Percentiles rank a stretch among this genome's conserved stretches.
These are phyloP conservation scores for Ogataea parapolymorpha DNA, from an alignment of 805 yeast species.

Conservation along the genomic window DNA sequence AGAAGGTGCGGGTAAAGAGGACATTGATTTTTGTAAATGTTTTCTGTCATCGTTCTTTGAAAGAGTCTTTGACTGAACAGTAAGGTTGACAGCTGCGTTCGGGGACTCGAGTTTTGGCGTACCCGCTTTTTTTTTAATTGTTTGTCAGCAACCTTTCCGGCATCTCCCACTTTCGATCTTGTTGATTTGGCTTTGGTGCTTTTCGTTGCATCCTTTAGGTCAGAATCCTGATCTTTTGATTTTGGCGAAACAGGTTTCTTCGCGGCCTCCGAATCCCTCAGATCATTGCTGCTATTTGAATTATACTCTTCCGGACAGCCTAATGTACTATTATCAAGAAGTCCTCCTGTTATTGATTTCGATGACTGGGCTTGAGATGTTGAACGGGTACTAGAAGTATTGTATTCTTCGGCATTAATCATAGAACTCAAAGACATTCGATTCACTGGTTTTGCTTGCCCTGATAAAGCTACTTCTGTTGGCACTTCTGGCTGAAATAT, in stretches of 20 bases:
- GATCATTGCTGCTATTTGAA: too few relatives aligned
- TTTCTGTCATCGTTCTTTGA: constrained; percentile 4
- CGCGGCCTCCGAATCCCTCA: not conserved
- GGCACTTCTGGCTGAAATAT: too few relatives aligned
- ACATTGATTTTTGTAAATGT: constrained; percentile 8
- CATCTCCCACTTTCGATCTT: constrained; percentile 1
- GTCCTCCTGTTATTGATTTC: too few relatives aligned
- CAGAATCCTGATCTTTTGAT: constrained; percentile 1
- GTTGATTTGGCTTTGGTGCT: constrained; percentile 1
- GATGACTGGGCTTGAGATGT: too few relatives aligned
- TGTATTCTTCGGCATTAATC: constrained; percentile 23
- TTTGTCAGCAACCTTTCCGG: constrained; percentile 7
- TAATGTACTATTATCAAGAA: too few relatives aligned
- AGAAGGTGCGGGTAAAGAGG: constrained; percentile 17
- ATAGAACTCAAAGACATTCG: constrained; percentile 26
- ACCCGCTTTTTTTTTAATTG: constrained; percentile 3
- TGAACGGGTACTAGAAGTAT: too few relatives aligned
- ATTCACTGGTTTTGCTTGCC: constrained; percentile 1
- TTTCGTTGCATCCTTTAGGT: constrained; percentile 5
- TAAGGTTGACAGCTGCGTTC: not conserved
- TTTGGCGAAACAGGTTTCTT: not conserved
- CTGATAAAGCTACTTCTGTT: too few relatives aligned
- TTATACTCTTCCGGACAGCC: too few relatives aligned
- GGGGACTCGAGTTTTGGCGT: not conserved
- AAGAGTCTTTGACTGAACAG: not conserved